phyloP scores from a whole-genome alignment of 768 basidiomycete genomes.

The Suillus hirtellus region DNA sequence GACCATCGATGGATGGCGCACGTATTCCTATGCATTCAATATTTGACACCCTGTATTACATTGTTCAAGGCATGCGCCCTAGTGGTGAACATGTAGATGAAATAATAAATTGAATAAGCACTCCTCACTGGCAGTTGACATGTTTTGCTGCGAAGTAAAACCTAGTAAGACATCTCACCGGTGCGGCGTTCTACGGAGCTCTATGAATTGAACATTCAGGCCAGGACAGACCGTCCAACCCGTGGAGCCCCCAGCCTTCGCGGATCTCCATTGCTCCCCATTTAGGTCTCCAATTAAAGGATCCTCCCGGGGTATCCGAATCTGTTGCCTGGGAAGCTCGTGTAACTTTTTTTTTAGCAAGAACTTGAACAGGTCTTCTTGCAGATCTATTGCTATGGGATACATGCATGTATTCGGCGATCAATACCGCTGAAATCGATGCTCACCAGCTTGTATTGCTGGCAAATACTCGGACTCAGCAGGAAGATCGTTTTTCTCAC shows the following conservation, averaged over 20 bases:
- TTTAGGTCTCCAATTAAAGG: not conserved
- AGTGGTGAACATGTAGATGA: constrained; percentile 4
- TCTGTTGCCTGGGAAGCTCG: not conserved
- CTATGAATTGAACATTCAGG: not conserved
- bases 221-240: not conserved
- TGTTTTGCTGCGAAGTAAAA: not conserved
- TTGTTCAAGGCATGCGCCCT: constrained; percentile 3
- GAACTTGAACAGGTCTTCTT: too few species aligned
- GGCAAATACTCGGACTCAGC: not conserved
- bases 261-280: not conserved
- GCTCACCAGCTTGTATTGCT: not conserved
- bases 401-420: not conserved
- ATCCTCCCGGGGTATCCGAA: not conserved
- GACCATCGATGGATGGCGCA: not conserved
- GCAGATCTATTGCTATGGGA: not conserved
- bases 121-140: not conserved
- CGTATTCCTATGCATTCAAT: not conserved
- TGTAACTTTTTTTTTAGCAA: not conserved
- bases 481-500: not conserved
- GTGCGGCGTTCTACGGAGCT: not conserved
- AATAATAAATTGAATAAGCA: not conserved
- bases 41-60: not conserved
- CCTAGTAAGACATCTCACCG: too few species aligned
- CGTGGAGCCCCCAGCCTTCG: not conserved
- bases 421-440: not conserved